phyloP scores from a whole-genome alignment of 768 basidiomycete species.

The Boletus rubescentipes region DNA sequence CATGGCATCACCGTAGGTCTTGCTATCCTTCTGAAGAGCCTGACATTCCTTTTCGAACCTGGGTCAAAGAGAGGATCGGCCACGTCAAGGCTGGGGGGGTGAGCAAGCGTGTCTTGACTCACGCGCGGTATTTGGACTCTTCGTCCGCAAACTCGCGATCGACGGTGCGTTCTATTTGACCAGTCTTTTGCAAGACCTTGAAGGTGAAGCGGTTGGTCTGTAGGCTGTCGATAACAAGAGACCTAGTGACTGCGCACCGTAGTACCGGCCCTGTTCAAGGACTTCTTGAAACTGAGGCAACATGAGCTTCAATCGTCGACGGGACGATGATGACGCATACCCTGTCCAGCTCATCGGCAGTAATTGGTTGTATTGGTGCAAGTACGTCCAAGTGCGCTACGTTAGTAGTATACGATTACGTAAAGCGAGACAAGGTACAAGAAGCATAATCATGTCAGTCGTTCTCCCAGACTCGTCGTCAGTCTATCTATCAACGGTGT shows the following conservation, averaged over 20 bases:
- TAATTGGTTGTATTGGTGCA: not conserved
- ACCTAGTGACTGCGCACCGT: constrained; percentile 52
- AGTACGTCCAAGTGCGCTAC: too few species aligned
- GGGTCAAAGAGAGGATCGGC: not conserved
- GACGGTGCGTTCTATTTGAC: constrained; percentile 94
- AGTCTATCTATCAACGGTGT: constrained; percentile 17
- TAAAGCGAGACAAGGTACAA: constrained; percentile 1
- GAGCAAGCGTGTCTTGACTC: constrained; percentile 28
- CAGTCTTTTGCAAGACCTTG: constrained; percentile 95
- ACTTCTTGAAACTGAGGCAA: constrained; percentile 80
- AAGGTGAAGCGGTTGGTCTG: constrained; percentile 7
- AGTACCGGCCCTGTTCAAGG: constrained; percentile 87
- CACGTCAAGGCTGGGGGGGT: constrained; percentile 3
- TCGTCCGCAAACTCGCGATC: constrained; percentile 93
- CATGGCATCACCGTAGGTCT: constrained; percentile 93
- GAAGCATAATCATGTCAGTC: constrained; percentile 16
- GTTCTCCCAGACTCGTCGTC: constrained; percentile 16
- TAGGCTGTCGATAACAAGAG: not conserved
- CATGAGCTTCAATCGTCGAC: not conserved
- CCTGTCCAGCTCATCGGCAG: constrained; percentile 55
- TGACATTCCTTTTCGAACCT: constrained; percentile 98
- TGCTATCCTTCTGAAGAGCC: constrained; percentile 91
- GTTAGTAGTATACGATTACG: constrained; percentile 16
- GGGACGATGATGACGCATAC: constrained; percentile 26
- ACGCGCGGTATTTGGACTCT: constrained; percentile 89